Base-by-base conservation (phyloP, 257 asterid species). In the Capsicum chinense region DNA sequence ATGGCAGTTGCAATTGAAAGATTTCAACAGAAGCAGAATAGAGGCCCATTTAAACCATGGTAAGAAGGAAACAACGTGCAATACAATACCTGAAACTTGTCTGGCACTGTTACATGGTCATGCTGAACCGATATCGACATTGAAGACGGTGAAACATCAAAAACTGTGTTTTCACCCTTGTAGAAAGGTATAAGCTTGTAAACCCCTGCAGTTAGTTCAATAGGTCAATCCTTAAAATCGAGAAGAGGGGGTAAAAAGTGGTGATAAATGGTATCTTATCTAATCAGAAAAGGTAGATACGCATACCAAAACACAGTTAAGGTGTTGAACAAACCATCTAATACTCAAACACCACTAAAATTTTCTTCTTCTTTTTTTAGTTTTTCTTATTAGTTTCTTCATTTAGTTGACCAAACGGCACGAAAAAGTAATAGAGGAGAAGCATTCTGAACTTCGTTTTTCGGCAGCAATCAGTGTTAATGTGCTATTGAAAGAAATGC, bases 101-200 rank as follows among this genome's bases (percentile, higher is more conserved):
- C 97, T 80, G 92, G 86, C 83, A 93, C 83, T 84, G 84, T 83
- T 83, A 92, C 89, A 84, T 96, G 98, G 84, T 93, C 97, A 63
- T 96, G 99, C 79, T 87, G 91, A 85, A 96, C 97, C 68, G 93
- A 84, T 69, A 96, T 97, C 87, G 86, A 59, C 89, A 88, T 76
- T 59, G 97, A 94, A 80, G 99, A 91, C 85, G 99, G 99, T 84
- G 98, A 94, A 87, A 96, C 99, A 86, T 96, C 99, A 92, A 96
- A 96, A 79, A 96, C 90, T 58, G 98, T 96, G 86, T 94, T 94
- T 89, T 96, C 99, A 26, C 99, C 99, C 91, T 93, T 96, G 94
- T 96, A 96, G 90, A 93, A 94, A 85, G 99, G 98, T 87, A 96
- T 76, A 80, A 96, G 95, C 91, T 93, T 92, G 92, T 93, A 96